phyloP scores from a whole-genome alignment of 352 stramenopile species.

The Thalassiosira hispida region DNA sequence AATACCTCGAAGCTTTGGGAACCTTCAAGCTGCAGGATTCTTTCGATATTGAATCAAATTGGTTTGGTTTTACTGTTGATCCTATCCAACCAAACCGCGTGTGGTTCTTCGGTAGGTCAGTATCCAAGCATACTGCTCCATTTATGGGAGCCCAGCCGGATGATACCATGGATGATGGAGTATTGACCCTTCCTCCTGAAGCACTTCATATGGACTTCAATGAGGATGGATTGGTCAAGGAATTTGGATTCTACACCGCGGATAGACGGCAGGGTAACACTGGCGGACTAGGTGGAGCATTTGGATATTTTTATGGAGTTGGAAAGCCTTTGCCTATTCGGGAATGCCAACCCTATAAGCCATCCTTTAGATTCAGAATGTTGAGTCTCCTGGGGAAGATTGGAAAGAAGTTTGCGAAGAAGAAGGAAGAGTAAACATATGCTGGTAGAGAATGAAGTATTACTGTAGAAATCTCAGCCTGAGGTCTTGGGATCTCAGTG shows the following conservation, averaged over 20 bases:
- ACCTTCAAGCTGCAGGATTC: conserved; percentile 72
- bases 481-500: no score
- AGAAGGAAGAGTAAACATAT: not conserved
- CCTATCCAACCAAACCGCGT: conserved; percentile 78
- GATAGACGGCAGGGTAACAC: conserved; percentile 84
- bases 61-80: conserved; percentile 76
- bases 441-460: not conserved
- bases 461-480: no score
- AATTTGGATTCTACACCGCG: conserved; percentile 83
- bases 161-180: conserved; percentile 44
- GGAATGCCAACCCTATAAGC: conserved; percentile 80
- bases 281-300: conserved; percentile 80
- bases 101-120: conserved; percentile 62
- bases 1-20: conserved; percentile 72
- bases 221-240: conserved; percentile 68
- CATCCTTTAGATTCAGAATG: conserved; percentile 61
- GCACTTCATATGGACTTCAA: conserved; percentile 77
- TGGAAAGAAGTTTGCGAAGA: conserved; percentile 54
- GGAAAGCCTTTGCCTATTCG: conserved; percentile 78
- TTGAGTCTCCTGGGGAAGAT: conserved; percentile 53
- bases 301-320: conserved; percentile 83
- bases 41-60: conserved; percentile 75
- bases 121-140: conserved; percentile 44
- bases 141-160: conserved; percentile 62
- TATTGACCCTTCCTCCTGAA: conserved; percentile 72